phyloP scores from a whole-genome alignment of 345 rosid species.

The sweet orange (Citrus sinensis) region DVS_A1.0 CM039163.1:7513501-7514000 shows the following conservation, averaged over 20 bases:
- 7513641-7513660: constrained; percentile 58
- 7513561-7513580: constrained; percentile 7
- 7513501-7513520: neutral
- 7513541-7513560: neutral
- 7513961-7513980: constrained; percentile 69
- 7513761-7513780: constrained; percentile 96
- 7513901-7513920: constrained; percentile 62
- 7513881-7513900: constrained; percentile 53
- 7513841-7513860: constrained; percentile 88
- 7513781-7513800: constrained; percentile 85
- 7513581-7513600: neutral
- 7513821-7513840: constrained; percentile 90
- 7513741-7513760: constrained; percentile 98
- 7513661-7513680: constrained; percentile 78
- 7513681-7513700: constrained; percentile 64
- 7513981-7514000: constrained; percentile 60
- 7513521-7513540: neutral
- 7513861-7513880: constrained; percentile 68
- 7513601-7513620: constrained; percentile 30
- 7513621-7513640: constrained; percentile 60
- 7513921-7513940: constrained; percentile 57
- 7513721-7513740: constrained; percentile 77
- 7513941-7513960: constrained; percentile 58
- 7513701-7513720: constrained; percentile 83
- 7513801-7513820: constrained; percentile 97